Evolutionary conservation across 2,329 filamentous ascomycete species (phyloP).

Genomic region (Chalara sp.): DNA sequence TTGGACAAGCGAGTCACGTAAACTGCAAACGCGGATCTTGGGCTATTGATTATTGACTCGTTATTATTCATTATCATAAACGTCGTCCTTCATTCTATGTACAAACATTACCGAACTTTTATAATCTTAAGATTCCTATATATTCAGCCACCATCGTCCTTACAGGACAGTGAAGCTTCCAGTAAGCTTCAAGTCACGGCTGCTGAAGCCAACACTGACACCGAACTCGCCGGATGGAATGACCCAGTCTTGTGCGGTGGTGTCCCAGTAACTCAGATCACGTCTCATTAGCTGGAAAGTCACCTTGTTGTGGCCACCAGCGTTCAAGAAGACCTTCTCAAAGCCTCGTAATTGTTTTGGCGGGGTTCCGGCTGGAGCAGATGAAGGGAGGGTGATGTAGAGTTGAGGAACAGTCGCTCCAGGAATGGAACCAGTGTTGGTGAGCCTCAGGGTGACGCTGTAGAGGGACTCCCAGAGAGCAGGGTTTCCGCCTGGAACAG

Average conservation of each 20-base stretch:
- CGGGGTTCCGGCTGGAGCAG: conserved; percentile 29
- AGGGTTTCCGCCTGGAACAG: conserved; percentile 42
- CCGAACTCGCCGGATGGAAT: conserved; percentile 35
- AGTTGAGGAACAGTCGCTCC: conserved; percentile 25
- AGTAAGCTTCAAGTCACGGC: conserved; percentile 16
- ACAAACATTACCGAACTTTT: too few relatives aligned
- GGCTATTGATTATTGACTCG: too few relatives aligned
- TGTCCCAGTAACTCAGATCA: conserved; percentile 60
- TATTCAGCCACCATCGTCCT: too few relatives aligned
- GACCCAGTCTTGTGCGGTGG: conserved; percentile 53
- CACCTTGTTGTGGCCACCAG: conserved; percentile 37
- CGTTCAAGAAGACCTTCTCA: conserved; percentile 44
- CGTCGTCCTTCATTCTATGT: too few relatives aligned
- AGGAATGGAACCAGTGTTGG: conserved; percentile 39
- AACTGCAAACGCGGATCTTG: too few relatives aligned
- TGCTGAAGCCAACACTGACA: conserved; percentile 29
- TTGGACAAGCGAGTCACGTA: too few relatives aligned
- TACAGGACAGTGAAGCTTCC: not conserved
- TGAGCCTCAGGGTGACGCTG: conserved; percentile 34
- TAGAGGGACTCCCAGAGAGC: conserved; percentile 47
- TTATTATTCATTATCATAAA: too few relatives aligned
- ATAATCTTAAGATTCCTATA: too few relatives aligned
- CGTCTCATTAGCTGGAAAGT: conserved; percentile 49
- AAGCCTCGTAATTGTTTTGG: conserved; percentile 58
- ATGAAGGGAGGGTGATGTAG: conserved; percentile 13